A percentile compares a stretch with the other conserved stretches of the same genome.
Evolutionary conservation across 768 basidiomycete genomes (phyloP).

Genomic region (Amanita phalloides): DNA sequence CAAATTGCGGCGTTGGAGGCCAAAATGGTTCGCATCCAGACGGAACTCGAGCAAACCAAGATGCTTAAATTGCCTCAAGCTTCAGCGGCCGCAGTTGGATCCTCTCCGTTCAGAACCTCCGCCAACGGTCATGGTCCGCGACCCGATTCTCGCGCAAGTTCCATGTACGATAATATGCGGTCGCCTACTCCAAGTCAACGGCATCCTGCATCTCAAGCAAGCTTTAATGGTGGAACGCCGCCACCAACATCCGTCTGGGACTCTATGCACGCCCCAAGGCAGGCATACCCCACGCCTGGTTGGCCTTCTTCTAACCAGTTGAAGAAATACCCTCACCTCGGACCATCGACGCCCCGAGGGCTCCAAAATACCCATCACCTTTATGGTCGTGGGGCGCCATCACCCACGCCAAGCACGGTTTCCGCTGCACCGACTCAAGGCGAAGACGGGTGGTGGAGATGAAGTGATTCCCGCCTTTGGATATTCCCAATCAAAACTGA

Average conservation of each 20-base stretch:
- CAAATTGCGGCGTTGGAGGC: slow-evolving; percentile 54
- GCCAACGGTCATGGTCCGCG: slow-evolving; percentile 37
- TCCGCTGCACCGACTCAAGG: slow-evolving; percentile 61
- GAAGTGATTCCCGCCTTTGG: slow-evolving; percentile 10
- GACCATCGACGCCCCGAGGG: slow-evolving; percentile 26
- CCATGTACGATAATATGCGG: slow-evolving; percentile 36
- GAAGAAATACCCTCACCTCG: slow-evolving; percentile 24
- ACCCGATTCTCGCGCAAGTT: slow-evolving; percentile 71
- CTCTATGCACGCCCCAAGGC: slow-evolving; percentile 46
- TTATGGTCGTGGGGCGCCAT: slow-evolving; percentile 32
- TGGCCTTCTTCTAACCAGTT: slow-evolving; percentile 4
- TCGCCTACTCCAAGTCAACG: slow-evolving; percentile 40
- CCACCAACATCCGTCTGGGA: slow-evolving; percentile 57
- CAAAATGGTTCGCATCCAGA: slow-evolving; percentile 45
- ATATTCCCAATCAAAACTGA: not conserved
- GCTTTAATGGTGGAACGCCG: slow-evolving; percentile 34
- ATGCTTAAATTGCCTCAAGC: slow-evolving; percentile 13
- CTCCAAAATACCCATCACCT: slow-evolving; percentile 16
- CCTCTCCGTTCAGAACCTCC: slow-evolving; percentile 12
- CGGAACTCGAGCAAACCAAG: slow-evolving; percentile 43
- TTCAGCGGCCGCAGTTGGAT: slow-evolving; percentile 12
- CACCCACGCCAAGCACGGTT: slow-evolving; percentile 71
- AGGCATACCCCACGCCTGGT: slow-evolving; percentile 13
- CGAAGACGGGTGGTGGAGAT: slow-evolving; percentile 75
- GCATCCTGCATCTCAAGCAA: slow-evolving; percentile 18